Conservation (phyloP, 106 monocot species). For the Allium fistulosum region DNA sequence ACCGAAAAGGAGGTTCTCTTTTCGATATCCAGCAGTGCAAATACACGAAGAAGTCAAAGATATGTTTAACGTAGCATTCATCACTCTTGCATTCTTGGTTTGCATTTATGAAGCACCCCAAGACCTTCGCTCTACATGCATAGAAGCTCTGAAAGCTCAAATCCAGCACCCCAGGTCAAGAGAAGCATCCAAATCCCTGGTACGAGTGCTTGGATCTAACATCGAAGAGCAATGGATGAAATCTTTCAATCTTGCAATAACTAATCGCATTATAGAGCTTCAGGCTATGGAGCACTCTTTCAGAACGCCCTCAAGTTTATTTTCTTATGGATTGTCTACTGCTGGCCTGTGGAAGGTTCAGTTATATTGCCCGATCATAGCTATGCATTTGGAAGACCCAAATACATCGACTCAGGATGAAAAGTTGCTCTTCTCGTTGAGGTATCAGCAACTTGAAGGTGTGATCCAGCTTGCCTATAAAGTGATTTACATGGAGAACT, state of each 20-base stretch:
- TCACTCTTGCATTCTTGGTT: constrained; percentile 50
- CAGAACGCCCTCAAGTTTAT: constrained; percentile 34
- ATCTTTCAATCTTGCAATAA: constrained; percentile 54
- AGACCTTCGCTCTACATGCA: constrained; percentile 41
- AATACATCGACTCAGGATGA: constrained; percentile 35
- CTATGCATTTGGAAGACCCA: constrained; percentile 40
- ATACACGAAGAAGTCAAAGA: constrained; percentile 27
- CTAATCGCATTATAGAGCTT: constrained; percentile 63
- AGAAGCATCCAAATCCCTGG: constrained; percentile 36
- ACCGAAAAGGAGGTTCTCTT: constrained; percentile 39
- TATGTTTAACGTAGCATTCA: constrained; percentile 55
- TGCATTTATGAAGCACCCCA: constrained; percentile 81
- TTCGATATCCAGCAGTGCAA: constrained; percentile 16
- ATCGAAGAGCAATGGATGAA: constrained; percentile 83
- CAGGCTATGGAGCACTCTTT: constrained; percentile 18
- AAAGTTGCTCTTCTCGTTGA: constrained; percentile 66
- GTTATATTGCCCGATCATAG: constrained; percentile 63
- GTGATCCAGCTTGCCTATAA: constrained; percentile 72
- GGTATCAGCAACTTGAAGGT: constrained; percentile 71
- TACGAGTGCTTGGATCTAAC: constrained; percentile 50
- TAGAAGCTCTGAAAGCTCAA: constrained; percentile 40
- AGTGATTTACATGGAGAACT: constrained; percentile 27
- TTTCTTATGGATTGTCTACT: constrained; percentile 58
- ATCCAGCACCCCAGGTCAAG: constrained; percentile 24
- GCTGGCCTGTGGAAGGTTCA: constrained; percentile 73